Base-by-base conservation (phyloP, 176 grass and related monocot species). In the Luzula sylvatica region DNA sequence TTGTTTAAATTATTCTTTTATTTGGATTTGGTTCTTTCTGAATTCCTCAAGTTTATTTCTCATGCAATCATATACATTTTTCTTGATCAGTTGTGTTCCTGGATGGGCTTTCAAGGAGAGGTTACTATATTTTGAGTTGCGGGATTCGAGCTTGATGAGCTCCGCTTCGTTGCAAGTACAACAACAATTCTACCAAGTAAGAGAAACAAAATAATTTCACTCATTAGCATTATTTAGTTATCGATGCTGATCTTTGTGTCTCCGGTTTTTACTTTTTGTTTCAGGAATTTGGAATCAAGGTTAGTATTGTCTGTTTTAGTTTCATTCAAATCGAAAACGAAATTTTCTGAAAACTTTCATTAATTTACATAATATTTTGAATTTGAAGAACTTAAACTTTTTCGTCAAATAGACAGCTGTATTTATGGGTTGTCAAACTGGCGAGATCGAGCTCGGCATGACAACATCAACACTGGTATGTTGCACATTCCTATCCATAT, bases 231-330 rank as follows among this genome's bases (percentile, higher is more conserved):
- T 21, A 39, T n/a, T 80, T 29, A 69, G 12, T 40, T 46, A 65
- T 74, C 18, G 13, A 26, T 29, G 18, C 30, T 53, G 26, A 49
- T 28, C n/a, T 53, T 59, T 56, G 15, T 56, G 15, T 64, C 44
- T 23, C 25, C 29, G 22, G 21, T 52, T 11, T 35, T 8, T 49
- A 14, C 57, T 16, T 22, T 23, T 17, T 61, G 8, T 72, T 54
- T 66, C 83, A 95, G 84, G 84, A 79, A 72, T 52, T 72, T 45
- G 81, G 81, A 70, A 74, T 83, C 27, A 82, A 96, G 92, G 92
- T 95, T 74, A 59, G 71, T 42, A 19, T 26, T 35, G 30, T 9
- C 30, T 35, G 30, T 4, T 35, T 35, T 35, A 7, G 30, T 32
- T 32, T 32, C 3, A 32, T 32, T 3, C 29, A 32, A 32, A 32